Conservation (phyloP, 2,329 filamentous ascomycete genomes). For the Fusarium sp. region DNA sequence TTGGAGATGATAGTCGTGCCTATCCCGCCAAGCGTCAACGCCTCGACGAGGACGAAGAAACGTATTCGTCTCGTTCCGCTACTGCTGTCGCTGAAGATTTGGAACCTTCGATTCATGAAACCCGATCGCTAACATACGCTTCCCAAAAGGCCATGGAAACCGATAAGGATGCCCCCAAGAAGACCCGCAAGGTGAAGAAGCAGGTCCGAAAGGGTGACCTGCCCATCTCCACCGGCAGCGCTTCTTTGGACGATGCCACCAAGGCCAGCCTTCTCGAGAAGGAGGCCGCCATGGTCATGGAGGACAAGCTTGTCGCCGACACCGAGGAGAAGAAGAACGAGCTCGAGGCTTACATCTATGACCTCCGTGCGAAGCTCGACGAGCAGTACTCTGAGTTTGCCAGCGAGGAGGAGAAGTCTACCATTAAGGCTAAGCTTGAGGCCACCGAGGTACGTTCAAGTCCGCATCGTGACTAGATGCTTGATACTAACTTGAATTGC, state of each 20-base stretch:
- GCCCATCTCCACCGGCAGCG: constrained; percentile 84
- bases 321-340: constrained; percentile 99
- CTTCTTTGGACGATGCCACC: constrained; percentile 76
- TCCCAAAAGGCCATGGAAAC: constrained; percentile 82
- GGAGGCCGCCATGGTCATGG: constrained; percentile 92
- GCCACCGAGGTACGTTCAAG: constrained; percentile 80
- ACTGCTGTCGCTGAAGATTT: constrained; percentile 9
- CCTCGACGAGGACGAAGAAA: constrained; percentile 16
- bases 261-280: constrained; percentile 81
- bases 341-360: constrained; percentile 97
- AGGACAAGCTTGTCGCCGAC: constrained; percentile 97
- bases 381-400: constrained; percentile 90
- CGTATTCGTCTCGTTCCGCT: constrained; percentile 5
- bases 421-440: constrained; percentile 85
- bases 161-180: constrained; percentile 79
- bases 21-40: constrained; percentile 40
- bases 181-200: constrained; percentile 99
- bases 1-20: constrained; percentile 34
- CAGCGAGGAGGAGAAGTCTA: constrained; percentile 91
- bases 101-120: constrained; percentile 14
- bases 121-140: constrained; percentile 46
- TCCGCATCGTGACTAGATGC: background rate
- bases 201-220: constrained; percentile 98
- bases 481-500: constrained; percentile 25
- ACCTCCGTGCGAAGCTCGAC: constrained; percentile 94